Conservation (phyloP, 23 red algal species). For the Gracilaria gracilis region DNA sequence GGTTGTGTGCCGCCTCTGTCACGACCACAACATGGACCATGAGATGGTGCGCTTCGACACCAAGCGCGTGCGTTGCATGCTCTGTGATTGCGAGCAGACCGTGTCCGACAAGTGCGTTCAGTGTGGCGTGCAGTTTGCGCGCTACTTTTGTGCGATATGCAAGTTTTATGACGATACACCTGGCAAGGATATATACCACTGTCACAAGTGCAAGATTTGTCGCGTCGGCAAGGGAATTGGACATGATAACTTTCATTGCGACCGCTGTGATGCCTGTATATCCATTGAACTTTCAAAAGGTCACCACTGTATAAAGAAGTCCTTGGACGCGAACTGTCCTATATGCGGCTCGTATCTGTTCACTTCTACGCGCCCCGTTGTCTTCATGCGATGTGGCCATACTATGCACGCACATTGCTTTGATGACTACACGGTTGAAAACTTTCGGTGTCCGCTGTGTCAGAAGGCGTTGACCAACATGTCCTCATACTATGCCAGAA, state of each 20-base stretch:
- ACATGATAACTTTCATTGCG: constrained; percentile 96
- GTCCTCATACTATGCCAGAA: constrained; percentile 78
- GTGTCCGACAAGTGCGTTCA: constrained; percentile 61
- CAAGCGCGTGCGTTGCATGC: constrained; percentile 83
- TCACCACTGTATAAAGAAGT: constrained; percentile 91
- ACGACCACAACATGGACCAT: constrained; percentile 85
- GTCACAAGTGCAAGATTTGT: constrained; percentile 96
- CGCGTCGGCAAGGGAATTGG: constrained; percentile 94
- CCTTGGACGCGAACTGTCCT: constrained; percentile 91
- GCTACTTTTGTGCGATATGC: constrained; percentile 92
- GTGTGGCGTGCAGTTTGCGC: constrained; percentile 76
- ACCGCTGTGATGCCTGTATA: constrained; percentile 93
- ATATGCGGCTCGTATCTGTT: constrained; percentile 92
- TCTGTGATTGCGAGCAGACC: constrained; percentile 74
- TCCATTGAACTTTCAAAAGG: constrained; percentile 62
- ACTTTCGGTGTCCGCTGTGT: constrained; percentile 91
- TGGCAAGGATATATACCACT: constrained; percentile 94
- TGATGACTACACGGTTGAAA: constrained; percentile 73
- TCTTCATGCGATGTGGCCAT: constrained; percentile 97
- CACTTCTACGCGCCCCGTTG: constrained; percentile 85
- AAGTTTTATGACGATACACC: constrained; percentile 89
- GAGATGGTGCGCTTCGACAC: constrained; percentile 89
- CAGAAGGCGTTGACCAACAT: constrained; percentile 93
- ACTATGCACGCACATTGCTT: constrained; percentile 96
- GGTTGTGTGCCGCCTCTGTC: constrained; percentile 94